A percentile compares a stretch with the other conserved stretches of the same genome.
Evolutionary conservation across 495 filamentous ascomycete species (phyloP).

Genomic region (Penicillium coprophilum): DNA sequence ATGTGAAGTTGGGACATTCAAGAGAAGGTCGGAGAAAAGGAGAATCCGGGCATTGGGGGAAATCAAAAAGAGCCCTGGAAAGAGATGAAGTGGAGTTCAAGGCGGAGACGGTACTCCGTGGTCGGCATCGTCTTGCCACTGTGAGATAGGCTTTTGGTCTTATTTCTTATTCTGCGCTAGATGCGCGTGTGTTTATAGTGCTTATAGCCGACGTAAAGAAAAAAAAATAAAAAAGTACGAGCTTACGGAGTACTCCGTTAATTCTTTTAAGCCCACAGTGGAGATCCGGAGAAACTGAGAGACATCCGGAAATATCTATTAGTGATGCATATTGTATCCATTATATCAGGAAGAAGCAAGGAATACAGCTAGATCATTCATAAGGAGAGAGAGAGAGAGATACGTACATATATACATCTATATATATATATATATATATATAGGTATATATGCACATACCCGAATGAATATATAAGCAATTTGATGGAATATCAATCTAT

Average conservation of each 20-base stretch:
- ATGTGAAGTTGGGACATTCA: neutral
- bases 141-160: neutral
- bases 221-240: neutral
- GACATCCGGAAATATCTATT: neutral
- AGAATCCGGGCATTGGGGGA: neutral
- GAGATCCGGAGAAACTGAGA: neutral
- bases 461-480: neutral
- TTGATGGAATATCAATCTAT: neutral
- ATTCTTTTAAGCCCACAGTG: neutral
- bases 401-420: too few species aligned
- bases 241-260: neutral
- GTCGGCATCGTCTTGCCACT: neutral
- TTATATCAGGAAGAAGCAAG: neutral
- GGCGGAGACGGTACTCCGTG: conserved; percentile 13
- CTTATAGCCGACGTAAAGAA: neutral
- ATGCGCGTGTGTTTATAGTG: neutral
- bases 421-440: too few species aligned
- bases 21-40: neutral
- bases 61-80: neutral
- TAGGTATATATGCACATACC: too few species aligned
- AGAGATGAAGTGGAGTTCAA: conserved; percentile 13
- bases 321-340: neutral
- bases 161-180: neutral
- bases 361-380: too few species aligned
- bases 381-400: too few species aligned